These are phyloP conservation scores for Cyberlindnera euphorbiae DNA, from an alignment of 805 yeast species.

Conservation along the genomic window DNA sequence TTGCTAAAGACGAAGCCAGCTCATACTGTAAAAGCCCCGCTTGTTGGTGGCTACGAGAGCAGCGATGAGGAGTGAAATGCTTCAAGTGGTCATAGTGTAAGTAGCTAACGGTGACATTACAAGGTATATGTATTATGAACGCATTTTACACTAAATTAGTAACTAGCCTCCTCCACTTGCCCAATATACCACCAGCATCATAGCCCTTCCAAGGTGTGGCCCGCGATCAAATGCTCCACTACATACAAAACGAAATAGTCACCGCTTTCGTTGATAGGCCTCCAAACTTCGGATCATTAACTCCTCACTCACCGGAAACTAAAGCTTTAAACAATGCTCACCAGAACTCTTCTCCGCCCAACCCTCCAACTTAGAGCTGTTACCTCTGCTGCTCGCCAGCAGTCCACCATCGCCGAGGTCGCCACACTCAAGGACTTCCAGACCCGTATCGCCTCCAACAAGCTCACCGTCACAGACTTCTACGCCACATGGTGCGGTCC, in stretches of 20 bases:
- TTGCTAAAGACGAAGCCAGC: slow-evolving; percentile 1
- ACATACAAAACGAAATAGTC: too few species aligned
- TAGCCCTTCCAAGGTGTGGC: too few species aligned
- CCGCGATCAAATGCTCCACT: too few species aligned
- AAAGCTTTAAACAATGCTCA: not conserved
- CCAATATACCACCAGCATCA: too few species aligned
- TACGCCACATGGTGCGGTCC: slow-evolving; percentile 78
- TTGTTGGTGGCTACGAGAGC: slow-evolving; percentile 9
- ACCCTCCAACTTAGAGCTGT: slow-evolving; percentile 2
- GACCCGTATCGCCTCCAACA: slow-evolving; percentile 29
- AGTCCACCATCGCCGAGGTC: slow-evolving; percentile 31
- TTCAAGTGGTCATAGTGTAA: too few species aligned
- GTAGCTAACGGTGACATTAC: not conserved
- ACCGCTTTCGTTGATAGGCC: too few species aligned
- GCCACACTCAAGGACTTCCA: slow-evolving; percentile 33
- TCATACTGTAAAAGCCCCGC: slow-evolving; percentile 3
- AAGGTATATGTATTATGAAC: not conserved
- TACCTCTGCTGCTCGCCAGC: slow-evolving; percentile 8
- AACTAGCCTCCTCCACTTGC: too few species aligned
- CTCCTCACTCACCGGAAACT: too few species aligned
- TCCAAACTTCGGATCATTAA: too few species aligned
- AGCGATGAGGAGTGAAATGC: slow-evolving; percentile 7
- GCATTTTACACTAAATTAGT: too few species aligned
- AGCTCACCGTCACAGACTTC: slow-evolving; percentile 55
- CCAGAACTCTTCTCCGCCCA: slow-evolving; percentile 3